phyloP scores from a whole-genome alignment of 202 grass and related monocot species.

The Panicum virgatum region DNA sequence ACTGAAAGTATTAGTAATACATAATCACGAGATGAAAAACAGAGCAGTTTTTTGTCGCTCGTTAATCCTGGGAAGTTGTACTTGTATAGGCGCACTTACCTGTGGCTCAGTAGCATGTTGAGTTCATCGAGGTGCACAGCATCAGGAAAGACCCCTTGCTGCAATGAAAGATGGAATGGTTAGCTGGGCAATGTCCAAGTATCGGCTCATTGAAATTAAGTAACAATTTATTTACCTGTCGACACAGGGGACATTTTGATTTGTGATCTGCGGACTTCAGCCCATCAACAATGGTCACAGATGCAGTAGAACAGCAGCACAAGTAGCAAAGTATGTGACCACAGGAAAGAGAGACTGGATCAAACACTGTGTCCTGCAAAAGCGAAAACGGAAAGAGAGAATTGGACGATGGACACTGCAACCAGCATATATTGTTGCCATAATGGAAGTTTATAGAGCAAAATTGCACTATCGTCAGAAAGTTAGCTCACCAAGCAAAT shows the following conservation, averaged over 20 bases:
- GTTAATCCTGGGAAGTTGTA: neutral
- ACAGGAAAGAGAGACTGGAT: slow-evolving; percentile 74
- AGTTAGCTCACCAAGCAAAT: slow-evolving; percentile 80
- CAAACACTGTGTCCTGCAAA: slow-evolving; percentile 77
- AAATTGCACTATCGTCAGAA: slow-evolving; percentile 12
- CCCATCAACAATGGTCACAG: slow-evolving; percentile 72
- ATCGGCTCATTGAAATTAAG: neutral
- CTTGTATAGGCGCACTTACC: slow-evolving; percentile 33
- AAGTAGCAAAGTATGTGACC: slow-evolving; percentile 90
- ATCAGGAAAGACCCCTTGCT: slow-evolving; percentile 63
- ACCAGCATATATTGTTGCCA: neutral
- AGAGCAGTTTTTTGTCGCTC: neutral
- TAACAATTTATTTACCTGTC: slow-evolving; percentile 46
- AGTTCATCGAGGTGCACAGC: slow-evolving; percentile 75
- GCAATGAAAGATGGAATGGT: slow-evolving; percentile 23
- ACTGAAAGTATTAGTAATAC: slow-evolving; percentile 5
- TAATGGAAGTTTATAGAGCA: neutral
- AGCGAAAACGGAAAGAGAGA: neutral
- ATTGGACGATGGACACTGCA: neutral
- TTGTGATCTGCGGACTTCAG: slow-evolving; percentile 57
- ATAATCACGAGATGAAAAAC: neutral
- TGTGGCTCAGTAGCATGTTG: slow-evolving; percentile 60
- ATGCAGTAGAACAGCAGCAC: slow-evolving; percentile 79
- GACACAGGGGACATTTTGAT: slow-evolving; percentile 81
- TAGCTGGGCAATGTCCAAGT: neutral